These are phyloP conservation scores for Botrytis porri DNA, from an alignment of 2,329 filamentous ascomycete species.

Conservation along the genomic window DNA sequence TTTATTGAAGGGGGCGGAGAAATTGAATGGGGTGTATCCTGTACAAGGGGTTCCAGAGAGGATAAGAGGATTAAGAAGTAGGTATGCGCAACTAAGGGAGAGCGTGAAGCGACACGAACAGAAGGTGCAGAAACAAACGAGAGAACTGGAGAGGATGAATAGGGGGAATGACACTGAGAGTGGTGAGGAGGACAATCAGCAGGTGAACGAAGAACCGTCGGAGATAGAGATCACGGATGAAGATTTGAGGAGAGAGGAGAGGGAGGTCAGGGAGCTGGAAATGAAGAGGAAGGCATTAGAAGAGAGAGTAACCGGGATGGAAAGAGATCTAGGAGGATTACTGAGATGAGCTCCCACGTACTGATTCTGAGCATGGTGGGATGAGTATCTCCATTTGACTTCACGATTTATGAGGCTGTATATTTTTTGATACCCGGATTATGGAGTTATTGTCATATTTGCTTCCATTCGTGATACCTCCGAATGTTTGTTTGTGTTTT, in stretches of 20 bases:
- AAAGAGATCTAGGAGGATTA: constrained; percentile 62
- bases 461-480: background rate
- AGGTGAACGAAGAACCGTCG: constrained; percentile 42
- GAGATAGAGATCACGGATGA: constrained; percentile 59
- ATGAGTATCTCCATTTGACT: constrained; percentile 3
- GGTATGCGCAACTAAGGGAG: constrained; percentile 66
- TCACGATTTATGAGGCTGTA: constrained; percentile 11
- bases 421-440: constrained; percentile 16
- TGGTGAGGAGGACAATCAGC: constrained; percentile 51
- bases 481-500: background rate
- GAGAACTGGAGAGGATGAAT: constrained; percentile 72
- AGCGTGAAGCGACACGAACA: constrained; percentile 80
- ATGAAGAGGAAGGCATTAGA: constrained; percentile 60
- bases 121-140: constrained; percentile 72
- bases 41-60: constrained; percentile 74
- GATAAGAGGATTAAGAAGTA: constrained; percentile 68
- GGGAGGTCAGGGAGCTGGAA: constrained; percentile 62
- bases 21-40: constrained; percentile 83
- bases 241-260: constrained; percentile 66
- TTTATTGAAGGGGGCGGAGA: constrained; percentile 81
- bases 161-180: constrained; percentile 56
- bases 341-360: constrained; percentile 29
- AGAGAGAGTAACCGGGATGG: constrained; percentile 64
- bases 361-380: background rate
- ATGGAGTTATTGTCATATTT: constrained; percentile 6